Percentiles rank a stretch among this genome's conserved stretches.
phyloP scores from a whole-genome alignment of 768 basidiomycete genomes.

The Panaeolus cyanescens region DNA sequence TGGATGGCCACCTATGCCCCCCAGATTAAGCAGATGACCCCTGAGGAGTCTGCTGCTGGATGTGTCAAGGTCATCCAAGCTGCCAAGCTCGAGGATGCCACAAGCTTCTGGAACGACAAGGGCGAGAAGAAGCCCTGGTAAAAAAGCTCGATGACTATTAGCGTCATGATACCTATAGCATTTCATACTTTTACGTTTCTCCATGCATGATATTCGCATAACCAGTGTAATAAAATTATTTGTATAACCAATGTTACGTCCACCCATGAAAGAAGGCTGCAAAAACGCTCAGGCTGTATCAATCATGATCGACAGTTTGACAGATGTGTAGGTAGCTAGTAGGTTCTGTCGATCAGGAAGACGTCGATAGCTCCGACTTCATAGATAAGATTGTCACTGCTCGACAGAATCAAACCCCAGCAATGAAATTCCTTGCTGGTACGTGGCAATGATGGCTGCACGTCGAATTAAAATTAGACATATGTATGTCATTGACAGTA shows the following conservation, averaged over 20 bases:
- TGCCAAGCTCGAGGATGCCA: neutral
- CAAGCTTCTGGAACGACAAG: constrained; percentile 1
- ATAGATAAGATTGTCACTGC: neutral
- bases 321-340: neutral
- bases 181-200: neutral
- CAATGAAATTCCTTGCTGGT: too few species aligned
- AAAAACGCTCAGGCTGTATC: neutral
- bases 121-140: neutral
- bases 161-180: neutral
- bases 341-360: too few species aligned
- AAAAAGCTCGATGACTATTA: neutral
- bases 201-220: neutral
- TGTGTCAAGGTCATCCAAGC: constrained; percentile 12
- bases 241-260: too few species aligned
- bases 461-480: neutral
- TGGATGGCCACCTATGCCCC: constrained; percentile 23
- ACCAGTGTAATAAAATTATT: neutral
- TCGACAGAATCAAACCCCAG: too few species aligned
- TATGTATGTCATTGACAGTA: neutral
- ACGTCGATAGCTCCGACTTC: neutral
- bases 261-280: neutral
- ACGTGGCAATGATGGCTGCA: too few species aligned
- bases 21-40: constrained; percentile 17
- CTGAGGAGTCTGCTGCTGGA: constrained; percentile 16
- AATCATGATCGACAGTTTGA: neutral